phyloP scores from a whole-genome alignment of 139 green algal genomes.

The Diplosphaera chodatii region DNA sequence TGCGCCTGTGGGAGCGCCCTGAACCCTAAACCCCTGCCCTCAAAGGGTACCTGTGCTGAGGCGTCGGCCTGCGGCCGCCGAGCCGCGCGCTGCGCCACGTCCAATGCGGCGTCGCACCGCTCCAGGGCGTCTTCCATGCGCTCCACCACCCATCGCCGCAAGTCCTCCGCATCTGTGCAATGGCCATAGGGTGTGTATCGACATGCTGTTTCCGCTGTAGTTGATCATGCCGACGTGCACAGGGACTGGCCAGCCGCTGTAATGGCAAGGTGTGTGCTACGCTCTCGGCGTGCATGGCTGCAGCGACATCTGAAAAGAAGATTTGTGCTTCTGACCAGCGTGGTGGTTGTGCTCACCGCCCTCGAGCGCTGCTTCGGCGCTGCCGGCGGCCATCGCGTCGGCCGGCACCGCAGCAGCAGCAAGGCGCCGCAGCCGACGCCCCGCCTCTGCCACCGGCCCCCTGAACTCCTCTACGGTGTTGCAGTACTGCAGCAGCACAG shows the following conservation, averaged over 20 bases:
- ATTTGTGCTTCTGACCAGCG: too few relatives aligned
- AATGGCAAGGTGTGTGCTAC: too few relatives aligned
- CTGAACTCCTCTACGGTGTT: slow-evolving; percentile 31
- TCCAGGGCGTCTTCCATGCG: slow-evolving; percentile 49
- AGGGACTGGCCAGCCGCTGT: too few relatives aligned
- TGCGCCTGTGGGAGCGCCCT: too few relatives aligned
- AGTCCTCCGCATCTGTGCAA: slow-evolving; percentile 34
- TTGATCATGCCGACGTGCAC: too few relatives aligned
- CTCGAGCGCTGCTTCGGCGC: not conserved
- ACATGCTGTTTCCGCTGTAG: too few relatives aligned
- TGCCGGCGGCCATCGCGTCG: slow-evolving; percentile 3
- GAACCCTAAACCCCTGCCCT: too few relatives aligned
- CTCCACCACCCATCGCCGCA: slow-evolving; percentile 16
- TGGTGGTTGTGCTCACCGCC: slow-evolving; percentile 10
- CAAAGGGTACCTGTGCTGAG: not conserved
- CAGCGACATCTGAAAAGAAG: too few relatives aligned
- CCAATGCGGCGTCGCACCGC: slow-evolving; percentile 38
- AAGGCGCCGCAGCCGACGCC: slow-evolving; percentile 12
- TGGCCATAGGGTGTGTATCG: not conserved
- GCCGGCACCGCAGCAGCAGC: not conserved
- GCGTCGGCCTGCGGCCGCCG: not conserved
- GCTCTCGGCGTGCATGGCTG: too few relatives aligned
- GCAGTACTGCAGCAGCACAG: slow-evolving; percentile 44
- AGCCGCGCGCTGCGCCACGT: slow-evolving; percentile 6
- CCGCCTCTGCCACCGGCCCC: slow-evolving; percentile 6